Percentiles rank a stretch among this genome's conserved stretches.
Evolutionary conservation across 345 rosid species (phyloP).

Genomic region (Erucastrum elatum): DNA sequence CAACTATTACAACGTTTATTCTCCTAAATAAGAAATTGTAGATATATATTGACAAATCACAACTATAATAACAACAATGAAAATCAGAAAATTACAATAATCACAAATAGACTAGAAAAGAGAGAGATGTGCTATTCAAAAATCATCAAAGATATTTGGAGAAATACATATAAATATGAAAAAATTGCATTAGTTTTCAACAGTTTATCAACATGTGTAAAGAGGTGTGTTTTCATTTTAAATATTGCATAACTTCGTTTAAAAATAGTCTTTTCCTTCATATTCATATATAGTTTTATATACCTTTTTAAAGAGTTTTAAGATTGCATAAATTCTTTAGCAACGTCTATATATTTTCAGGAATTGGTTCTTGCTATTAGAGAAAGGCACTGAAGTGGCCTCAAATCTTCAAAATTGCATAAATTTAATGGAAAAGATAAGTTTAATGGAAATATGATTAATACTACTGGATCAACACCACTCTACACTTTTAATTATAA

Average conservation of each 20-base stretch:
- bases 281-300: not conserved
- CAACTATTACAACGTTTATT: not conserved
- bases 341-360: too few relatives aligned
- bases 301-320: too few relatives aligned
- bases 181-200: not conserved
- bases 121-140: not conserved
- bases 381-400: too few relatives aligned
- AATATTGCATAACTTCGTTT: not conserved
- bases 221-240: not conserved
- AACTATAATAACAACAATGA: too few relatives aligned
- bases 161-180: not conserved
- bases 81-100: not conserved
- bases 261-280: not conserved
- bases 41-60: not conserved
- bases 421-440: too few relatives aligned
- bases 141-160: not conserved
- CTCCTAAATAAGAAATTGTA: too few relatives aligned
- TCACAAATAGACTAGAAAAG: not conserved
- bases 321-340: too few relatives aligned
- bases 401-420: too few relatives aligned
- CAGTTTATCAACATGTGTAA: not conserved
- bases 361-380: too few relatives aligned
- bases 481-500: too few relatives aligned
- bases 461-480: too few relatives aligned
- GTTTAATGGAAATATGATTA: too few relatives aligned